These are phyloP conservation scores for Mucor lusitanicus DNA, from an alignment of 371 early-diverging fungal genomes.

Conservation along the genomic window DNA sequence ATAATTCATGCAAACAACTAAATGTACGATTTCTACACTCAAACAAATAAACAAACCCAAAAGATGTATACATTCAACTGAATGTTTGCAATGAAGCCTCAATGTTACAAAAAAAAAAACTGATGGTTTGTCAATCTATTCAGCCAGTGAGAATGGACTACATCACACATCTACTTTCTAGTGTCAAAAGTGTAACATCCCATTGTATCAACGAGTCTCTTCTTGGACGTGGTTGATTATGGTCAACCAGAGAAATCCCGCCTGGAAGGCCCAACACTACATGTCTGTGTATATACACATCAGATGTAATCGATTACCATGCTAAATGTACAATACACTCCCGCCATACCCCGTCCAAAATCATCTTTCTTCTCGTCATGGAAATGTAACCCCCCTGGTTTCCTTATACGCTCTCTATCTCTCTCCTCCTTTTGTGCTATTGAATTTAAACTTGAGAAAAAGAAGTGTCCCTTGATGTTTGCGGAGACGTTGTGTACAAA, in stretches of 20 bases:
- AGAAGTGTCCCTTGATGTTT: not conserved
- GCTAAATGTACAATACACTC: not conserved
- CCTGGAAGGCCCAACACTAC: not conserved
- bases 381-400: not conserved
- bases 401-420: not conserved
- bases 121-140: not conserved
- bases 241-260: not conserved
- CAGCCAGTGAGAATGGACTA: not conserved
- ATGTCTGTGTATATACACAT: not conserved
- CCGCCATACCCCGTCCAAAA: not conserved
- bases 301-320: slow-evolving; percentile 2
- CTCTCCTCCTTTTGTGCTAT: not conserved
- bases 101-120: not conserved
- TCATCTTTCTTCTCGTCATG: not conserved
- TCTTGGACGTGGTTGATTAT: not conserved
- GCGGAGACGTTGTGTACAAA: not conserved
- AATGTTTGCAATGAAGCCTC: not conserved
- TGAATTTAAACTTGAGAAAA: not conserved
- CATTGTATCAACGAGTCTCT: not conserved
- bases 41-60: not conserved
- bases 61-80: not conserved
- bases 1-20: not conserved
- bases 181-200: not conserved
- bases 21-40: not conserved
- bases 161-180: not conserved